Percentiles rank a stretch among this genome's conserved stretches.
Conservation (phyloP, 2,329 filamentous ascomycete species). For the Alternaria atra region DNA sequence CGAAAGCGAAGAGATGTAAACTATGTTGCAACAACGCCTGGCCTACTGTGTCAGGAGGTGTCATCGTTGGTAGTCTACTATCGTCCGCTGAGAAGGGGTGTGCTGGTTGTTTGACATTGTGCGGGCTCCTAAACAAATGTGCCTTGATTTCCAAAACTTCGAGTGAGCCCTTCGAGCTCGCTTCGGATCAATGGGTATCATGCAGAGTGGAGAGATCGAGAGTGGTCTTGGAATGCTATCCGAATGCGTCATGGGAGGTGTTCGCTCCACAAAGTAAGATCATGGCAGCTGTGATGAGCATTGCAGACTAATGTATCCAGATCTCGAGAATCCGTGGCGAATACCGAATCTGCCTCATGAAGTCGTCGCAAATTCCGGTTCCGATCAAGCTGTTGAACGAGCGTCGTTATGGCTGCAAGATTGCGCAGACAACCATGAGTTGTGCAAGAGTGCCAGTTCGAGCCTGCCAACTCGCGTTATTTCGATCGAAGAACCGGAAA, state of each 20-base stretch:
- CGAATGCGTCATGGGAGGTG: background rate
- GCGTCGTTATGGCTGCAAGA: background rate
- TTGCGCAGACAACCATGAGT: background rate
- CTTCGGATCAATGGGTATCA: background rate
- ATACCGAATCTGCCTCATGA: background rate
- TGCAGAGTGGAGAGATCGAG: background rate
- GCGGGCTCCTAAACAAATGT: background rate
- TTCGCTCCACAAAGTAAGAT: background rate
- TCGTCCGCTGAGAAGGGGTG: conserved; percentile 4
- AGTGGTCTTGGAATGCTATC: background rate
- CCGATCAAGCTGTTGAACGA: background rate
- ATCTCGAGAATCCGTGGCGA: background rate
- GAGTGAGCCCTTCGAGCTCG: background rate
- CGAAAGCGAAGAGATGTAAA: conserved; percentile 2
- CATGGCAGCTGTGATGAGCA: too few species aligned
- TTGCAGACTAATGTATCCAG: background rate
- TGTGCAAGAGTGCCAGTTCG: background rate
- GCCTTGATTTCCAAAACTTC: background rate
- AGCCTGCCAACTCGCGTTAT: conserved; percentile 8
- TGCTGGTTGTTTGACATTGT: conserved; percentile 10
- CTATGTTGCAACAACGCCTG: background rate
- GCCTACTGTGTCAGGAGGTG: background rate
- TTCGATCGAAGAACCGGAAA: background rate
- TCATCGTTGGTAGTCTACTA: background rate
- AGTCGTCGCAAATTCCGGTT: background rate